Conservation (phyloP, 2,329 filamentous ascomycete genomes). For the Colletotrichum limetticola region DNA sequence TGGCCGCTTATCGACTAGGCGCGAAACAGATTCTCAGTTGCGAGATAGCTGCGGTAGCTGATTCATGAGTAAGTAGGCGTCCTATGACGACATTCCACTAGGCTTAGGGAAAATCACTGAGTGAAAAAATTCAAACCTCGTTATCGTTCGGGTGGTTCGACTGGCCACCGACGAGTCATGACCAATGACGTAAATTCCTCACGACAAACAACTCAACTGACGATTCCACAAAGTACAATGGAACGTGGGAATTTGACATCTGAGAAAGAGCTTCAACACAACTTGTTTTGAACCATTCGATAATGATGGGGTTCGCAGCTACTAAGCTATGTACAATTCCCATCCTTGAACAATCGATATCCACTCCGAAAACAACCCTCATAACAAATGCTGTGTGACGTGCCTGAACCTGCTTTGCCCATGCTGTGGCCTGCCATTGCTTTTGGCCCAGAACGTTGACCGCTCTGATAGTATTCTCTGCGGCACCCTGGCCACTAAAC, state of each 20-base stretch:
- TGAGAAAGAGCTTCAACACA: neutral
- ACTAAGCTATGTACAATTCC: neutral
- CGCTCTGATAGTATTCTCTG: neutral
- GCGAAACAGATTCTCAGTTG: neutral
- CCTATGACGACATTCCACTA: constrained; percentile 14
- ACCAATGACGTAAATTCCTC: constrained; percentile 21
- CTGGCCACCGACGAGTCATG: constrained; percentile 31
- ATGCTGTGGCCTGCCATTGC: neutral
- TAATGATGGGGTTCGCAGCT: neutral
- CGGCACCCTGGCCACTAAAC: neutral
- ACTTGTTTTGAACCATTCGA: neutral
- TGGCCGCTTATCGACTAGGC: neutral
- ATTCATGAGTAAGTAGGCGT: neutral
- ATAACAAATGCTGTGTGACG: neutral
- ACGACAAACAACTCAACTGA: neutral
- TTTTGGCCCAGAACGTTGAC: neutral
- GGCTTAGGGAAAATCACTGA: neutral
- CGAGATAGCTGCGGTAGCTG: neutral
- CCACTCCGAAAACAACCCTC: neutral
- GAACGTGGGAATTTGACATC: neutral
- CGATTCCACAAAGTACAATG: neutral
- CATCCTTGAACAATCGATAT: neutral
- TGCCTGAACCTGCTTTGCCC: neutral
- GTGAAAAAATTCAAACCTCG: neutral
- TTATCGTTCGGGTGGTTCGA: neutral